Conservation (phyloP, 441 rosid genomes). For the Melastoma candidum region DNA sequence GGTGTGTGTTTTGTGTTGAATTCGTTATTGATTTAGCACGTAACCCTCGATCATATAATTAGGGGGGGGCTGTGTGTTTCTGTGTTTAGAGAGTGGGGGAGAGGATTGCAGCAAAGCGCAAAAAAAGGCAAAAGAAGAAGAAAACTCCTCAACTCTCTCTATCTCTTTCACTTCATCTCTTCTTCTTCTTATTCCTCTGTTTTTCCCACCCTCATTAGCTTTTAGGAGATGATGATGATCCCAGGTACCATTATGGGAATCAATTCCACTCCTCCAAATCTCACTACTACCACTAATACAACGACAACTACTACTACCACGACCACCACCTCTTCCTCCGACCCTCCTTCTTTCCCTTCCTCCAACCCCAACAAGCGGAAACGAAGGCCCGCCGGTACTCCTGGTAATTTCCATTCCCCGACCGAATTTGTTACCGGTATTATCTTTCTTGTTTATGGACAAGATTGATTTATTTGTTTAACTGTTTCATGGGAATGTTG, state of each 20-base stretch:
- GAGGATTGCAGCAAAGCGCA: too few species aligned
- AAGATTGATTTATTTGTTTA: neutral
- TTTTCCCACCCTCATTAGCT: too few species aligned
- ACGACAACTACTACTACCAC: constrained; percentile 17
- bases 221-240: too few species aligned
- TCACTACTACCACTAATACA: constrained; percentile 26
- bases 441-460: neutral
- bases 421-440: neutral
- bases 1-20: neutral
- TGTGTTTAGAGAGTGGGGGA: too few species aligned
- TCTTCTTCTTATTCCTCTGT: too few species aligned
- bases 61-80: too few species aligned
- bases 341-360: constrained; percentile 38
- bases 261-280: constrained; percentile 12
- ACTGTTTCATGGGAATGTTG: neutral
- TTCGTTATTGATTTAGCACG: neutral
- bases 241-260: constrained; percentile 29
- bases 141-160: neutral
- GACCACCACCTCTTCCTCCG: constrained; percentile 41
- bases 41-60: neutral
- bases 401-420: constrained; percentile 32
- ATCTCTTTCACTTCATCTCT: too few species aligned
- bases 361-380: constrained; percentile 46
- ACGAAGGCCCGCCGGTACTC: constrained; percentile 90
- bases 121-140: neutral